Percentiles rank a stretch among this genome's conserved stretches.
These are phyloP conservation scores for Plasmodium vinckei DNA, from an alignment of 169 alveolate species.

Conservation along the genomic window DNA sequence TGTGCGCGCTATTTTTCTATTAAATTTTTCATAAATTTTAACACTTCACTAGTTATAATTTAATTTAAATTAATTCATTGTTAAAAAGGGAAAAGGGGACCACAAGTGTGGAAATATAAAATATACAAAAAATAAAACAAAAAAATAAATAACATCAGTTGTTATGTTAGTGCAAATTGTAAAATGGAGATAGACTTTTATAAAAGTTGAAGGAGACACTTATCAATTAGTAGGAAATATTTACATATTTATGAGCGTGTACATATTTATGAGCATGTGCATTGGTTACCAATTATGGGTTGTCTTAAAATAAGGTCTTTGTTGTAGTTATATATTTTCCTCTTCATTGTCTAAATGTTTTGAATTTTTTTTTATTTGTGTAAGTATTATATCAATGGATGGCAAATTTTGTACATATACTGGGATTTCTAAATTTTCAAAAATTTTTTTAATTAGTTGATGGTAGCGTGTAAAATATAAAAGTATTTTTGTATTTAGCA, in stretches of 20 bases:
- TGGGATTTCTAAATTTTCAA: constrained; percentile 17
- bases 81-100: neutral
- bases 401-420: constrained; percentile 31
- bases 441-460: constrained; percentile 26
- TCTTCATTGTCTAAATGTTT: neutral
- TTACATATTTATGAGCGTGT: too few species aligned
- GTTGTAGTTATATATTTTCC: neutral
- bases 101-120: neutral
- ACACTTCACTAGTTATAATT: constrained; percentile 63
- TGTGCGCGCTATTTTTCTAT: constrained; percentile 14
- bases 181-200: too few species aligned
- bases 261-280: neutral
- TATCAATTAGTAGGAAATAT: too few species aligned
- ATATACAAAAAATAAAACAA: neutral
- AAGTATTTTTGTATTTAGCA: constrained; percentile 42
- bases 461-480: constrained; percentile 55
- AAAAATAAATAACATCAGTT: neutral
- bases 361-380: constrained; percentile 40
- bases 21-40: constrained; percentile 71
- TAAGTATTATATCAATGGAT: constrained; percentile 48
- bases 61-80: constrained; percentile 15
- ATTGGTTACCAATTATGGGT: neutral
- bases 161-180: too few species aligned
- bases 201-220: too few species aligned
- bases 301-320: neutral